Evolutionary conservation across 78 protist species (phyloP), one percentile per base, ranked within the genome.

Genomic region (Dictyostelium brefeldianum): DNA sequence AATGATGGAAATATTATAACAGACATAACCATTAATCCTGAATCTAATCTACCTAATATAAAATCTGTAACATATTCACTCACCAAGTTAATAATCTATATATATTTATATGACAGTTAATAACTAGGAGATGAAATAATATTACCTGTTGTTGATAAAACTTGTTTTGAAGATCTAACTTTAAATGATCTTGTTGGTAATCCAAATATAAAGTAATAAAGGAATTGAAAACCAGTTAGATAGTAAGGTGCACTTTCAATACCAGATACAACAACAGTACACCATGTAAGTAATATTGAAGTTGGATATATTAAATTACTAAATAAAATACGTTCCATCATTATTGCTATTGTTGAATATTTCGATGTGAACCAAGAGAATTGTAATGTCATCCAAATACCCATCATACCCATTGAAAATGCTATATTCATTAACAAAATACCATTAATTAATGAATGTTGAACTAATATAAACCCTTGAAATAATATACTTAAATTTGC

Each of bases 151-250:
- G 48, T 47, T 31, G 91, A 83, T 4, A 47, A 11, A 22, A 71
- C 22, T 73, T 50, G 81, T 56, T 71, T 69, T 14, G 91, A 71
- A 7, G 91, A 53, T 71, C 91, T 25, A 10, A 83, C 41, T 73
- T 74, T 51, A 56, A 83, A 83, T 73, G 91, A 83, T 51, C 81
- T 73, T 56, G 48, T 48, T 31, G 91, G 91, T 53, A 83, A 22
- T 6, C 56, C 81, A 75, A 31, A 85, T 5, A 85, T 10, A 75
- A 54, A 85, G 29, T 75, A 75, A 54, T 12, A 29, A 0, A 75
- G 6, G 50, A n/a, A 41, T 12, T 74, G n/a, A 18, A 75, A 20
- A 17, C 46, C 65, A 17, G 46, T 27, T 46, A 85, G 29, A 85
- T 74, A 85, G 43, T 47, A 75, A 1, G 81, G 83, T 59, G 77